phyloP scores from a whole-genome alignment of 1,284 basidiomycete species.

The Porodaedalea pini region DNA sequence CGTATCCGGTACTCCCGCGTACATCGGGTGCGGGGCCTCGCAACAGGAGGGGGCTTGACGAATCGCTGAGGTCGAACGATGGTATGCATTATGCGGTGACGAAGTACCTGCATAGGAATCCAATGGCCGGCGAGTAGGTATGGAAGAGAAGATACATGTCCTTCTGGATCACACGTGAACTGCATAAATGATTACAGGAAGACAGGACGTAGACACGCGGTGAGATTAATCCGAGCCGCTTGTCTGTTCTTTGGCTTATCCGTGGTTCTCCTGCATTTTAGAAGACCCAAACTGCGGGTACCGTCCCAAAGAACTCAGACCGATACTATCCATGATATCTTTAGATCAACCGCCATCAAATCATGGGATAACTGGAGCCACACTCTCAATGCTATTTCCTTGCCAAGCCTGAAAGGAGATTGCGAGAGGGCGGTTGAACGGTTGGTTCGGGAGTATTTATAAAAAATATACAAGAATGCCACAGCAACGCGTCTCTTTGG shows the following conservation, averaged over 20 bases:
- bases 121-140: slow-evolving; percentile 14
- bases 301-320: neutral
- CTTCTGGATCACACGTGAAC: neutral
- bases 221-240: neutral
- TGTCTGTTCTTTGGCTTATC: neutral
- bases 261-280: neutral
- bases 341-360: neutral
- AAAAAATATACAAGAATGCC: neutral
- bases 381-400: neutral
- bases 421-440: neutral
- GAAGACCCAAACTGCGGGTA: neutral
- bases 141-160: neutral
- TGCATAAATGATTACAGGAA: neutral
- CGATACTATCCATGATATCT: neutral
- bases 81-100: slow-evolving; percentile 49
- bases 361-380: neutral
- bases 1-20: slow-evolving; percentile 50
- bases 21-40: slow-evolving; percentile 27
- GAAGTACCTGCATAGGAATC: slow-evolving; percentile 27
- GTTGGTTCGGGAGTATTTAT: neutral
- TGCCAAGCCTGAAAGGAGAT: neutral
- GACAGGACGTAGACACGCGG: neutral
- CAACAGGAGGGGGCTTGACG: slow-evolving; percentile 40
- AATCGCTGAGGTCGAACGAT: slow-evolving; percentile 33
- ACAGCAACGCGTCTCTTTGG: neutral